Evolutionary conservation across 225 moss, liverwort and hornwort species (phyloP).

Genomic region (Bryoerythrophyllum caledonicum): DNA sequence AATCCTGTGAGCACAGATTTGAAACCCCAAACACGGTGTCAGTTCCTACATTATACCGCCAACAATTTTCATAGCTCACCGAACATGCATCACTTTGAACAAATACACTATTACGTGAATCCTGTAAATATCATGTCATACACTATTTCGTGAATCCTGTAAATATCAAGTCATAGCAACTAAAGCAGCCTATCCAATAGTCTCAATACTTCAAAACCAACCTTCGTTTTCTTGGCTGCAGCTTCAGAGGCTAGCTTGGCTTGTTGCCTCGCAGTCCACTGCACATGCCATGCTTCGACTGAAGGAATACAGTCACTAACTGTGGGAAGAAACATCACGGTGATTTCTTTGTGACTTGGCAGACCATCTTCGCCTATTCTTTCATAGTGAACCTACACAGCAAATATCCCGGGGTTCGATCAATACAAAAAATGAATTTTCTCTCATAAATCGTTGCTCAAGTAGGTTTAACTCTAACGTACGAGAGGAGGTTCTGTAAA

Average conservation of each 20-base stretch:
- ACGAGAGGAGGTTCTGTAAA: conserved; percentile 20
- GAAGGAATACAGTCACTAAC: conserved; percentile 63
- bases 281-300: conserved; percentile 70
- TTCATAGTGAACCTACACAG: conserved; percentile 86
- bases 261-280: conserved; percentile 74
- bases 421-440: conserved; percentile 4
- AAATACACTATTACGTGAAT: not conserved
- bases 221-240: conserved; percentile 67
- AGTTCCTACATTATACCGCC: conserved; percentile 24
- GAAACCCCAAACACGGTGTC: conserved; percentile 27
- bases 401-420: conserved; percentile 25
- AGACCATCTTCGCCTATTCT: conserved; percentile 86
- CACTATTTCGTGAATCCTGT: not conserved
- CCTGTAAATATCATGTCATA: conserved; percentile 6
- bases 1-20: conserved; percentile 38
- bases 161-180: conserved; percentile 12
- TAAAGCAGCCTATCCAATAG: not conserved
- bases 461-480: not conserved
- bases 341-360: conserved; percentile 75
- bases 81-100: not conserved
- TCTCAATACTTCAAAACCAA: conserved; percentile 23
- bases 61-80: conserved; percentile 1
- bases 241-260: conserved; percentile 69
- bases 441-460: not conserved
- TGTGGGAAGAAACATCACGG: conserved; percentile 85